phyloP scores from a whole-genome alignment of 2,329 filamentous ascomycete species.

The Fusarium secorum region DNA sequence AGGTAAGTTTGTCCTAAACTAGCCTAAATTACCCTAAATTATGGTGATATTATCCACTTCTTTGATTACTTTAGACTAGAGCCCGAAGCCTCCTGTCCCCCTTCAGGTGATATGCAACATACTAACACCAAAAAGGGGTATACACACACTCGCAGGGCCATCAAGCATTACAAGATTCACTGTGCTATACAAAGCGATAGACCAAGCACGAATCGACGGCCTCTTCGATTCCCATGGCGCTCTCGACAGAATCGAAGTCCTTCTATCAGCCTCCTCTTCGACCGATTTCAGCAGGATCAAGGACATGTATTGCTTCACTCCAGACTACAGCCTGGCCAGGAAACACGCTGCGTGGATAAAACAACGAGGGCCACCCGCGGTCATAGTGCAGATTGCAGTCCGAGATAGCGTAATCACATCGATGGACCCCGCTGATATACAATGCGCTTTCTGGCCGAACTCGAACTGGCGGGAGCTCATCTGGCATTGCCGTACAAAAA shows the following conservation, averaged over 20 bases:
- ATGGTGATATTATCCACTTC: background rate
- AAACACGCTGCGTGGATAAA: background rate
- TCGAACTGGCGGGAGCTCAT: background rate
- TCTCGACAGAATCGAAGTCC: background rate
- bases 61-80: background rate
- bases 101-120: rapidly evolving
- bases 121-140: background rate
- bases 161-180: background rate
- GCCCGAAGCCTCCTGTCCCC: background rate
- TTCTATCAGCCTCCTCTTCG: background rate
- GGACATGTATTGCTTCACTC: background rate
- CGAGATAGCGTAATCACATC: background rate
- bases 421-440: background rate
- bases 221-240: background rate
- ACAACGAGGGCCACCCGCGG: background rate
- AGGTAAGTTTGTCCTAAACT: background rate
- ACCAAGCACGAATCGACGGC: background rate
- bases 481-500: background rate
- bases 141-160: background rate
- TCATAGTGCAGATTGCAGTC: background rate
- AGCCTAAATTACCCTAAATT: background rate
- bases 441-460: background rate
- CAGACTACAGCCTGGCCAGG: background rate
- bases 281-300: background rate
- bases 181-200: background rate